Evolutionary conservation across 768 basidiomycete species (phyloP), one percentile per base, ranked within the genome.

Genomic region (Lactifluus volemus): DNA sequence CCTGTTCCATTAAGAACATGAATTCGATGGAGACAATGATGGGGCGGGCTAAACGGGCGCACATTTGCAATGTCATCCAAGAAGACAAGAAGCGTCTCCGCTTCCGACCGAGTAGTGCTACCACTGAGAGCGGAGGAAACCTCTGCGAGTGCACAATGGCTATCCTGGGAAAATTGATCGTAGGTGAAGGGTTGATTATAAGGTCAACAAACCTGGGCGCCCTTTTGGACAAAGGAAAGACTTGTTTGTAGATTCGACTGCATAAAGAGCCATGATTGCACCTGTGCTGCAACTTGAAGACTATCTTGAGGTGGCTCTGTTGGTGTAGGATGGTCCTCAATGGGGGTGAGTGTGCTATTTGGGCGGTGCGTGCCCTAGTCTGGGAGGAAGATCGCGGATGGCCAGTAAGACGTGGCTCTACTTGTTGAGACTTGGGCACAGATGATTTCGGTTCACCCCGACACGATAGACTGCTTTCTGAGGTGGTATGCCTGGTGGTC

Each of bases 211-310:
- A 45, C 53, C 54, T 63, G 71, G 5, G 77, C 77, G 17, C 71
- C 58, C 49, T 71, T 64, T 67, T 79, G 74, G 12, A 79, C 72
- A 15, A 69, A 61, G 19, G 76, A 63, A 66, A 83, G 79, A 58
- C 77, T 79, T 3, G 78, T 78, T 15, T 83, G 80, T 36, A 85
- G 71, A 1, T 79, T 79, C 11, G 81, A 78, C 5, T 76, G 75
- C 83, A 86, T 85, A 64, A 79, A 81, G 32, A 78, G 59, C 84
- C 84, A 85, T 61, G 84, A 78, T 61, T 82, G 81, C 17, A 76
- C 69, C 59, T 83, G 81, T 12, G 82, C 80, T 1, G 79, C 80
- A 5, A 79, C 67, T 64, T 81, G 78, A 12, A 81, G 68, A 14
- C 77, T 64, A 49, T 70, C 70, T 12, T 36, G 17, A 17, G 51